Evolutionary conservation across 192 early-diverging fungal genomes (phyloP), one percentile per base, ranked within the genome.

Genomic region (Coemansia sp.): DNA sequence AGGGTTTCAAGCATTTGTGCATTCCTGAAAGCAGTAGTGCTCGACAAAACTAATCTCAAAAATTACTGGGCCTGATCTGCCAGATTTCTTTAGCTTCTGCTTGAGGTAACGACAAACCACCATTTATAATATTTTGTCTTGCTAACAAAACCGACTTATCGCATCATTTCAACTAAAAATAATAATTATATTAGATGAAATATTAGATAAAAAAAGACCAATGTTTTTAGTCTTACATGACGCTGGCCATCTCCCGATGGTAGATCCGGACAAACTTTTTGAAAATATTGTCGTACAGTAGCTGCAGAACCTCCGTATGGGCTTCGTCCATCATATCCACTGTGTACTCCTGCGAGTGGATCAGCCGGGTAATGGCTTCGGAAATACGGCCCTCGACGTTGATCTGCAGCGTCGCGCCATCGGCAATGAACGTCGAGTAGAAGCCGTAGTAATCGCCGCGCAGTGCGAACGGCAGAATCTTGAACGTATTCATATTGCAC

Each of bases 271-370:
- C 73, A 60, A 76, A 82, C 64, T 75, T 74, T 47, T 74, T 75
- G 59, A 77, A 82, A 42, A 82, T 75, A 32, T 82, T 82, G 63
- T 82, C 73, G 49, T 82, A 82, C 11, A 82, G 69, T 28, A 82
- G 72, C 51, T 82, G 72, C 58, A 82, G 56, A 9, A 82, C 81
- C 53, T 82, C 81, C n/a, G 69, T 51, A 35, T 77, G 81, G 0
- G 77, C 81, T 48, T 80, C 73, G 32, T 82, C 81, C 67, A 82
- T 80, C 81, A 82, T 82, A 22, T 82, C 81, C 6, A 79, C 71
- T 10, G 71, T 78, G 38, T 82, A 82, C 55, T 79, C 62, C 48
- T 79, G 67, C 24, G 75, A 73, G 40, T 74, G 71, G 22, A 82
- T 74, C 6, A 66, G 47, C 0, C 76, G 42, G 10, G 81, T 82